phyloP scores from a whole-genome alignment of 345 rosid species.

The Boechera retrofracta region DNA sequence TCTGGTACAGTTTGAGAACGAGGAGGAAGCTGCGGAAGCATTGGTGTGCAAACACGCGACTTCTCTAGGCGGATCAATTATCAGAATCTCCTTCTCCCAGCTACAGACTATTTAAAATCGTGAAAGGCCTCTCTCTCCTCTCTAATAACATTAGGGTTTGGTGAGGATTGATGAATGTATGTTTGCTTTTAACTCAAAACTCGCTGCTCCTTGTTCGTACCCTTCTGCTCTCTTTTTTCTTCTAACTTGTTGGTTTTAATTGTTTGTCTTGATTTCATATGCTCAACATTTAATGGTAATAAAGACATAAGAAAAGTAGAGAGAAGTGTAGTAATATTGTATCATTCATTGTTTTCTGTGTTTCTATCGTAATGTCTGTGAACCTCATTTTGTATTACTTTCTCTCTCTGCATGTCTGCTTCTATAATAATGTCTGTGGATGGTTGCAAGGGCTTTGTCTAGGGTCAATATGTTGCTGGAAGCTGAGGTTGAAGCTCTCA shows the following conservation, averaged over 20 bases:
- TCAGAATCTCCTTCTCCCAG: slow-evolving; percentile 98
- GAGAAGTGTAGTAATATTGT: not conserved
- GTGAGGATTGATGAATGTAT: slow-evolving; percentile 40
- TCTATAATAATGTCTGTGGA: no score
- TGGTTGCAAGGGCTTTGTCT: no score
- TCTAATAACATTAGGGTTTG: slow-evolving; percentile 44
- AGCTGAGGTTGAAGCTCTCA: no score
- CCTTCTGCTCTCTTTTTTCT: not conserved
- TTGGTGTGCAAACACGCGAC: slow-evolving; percentile 92
- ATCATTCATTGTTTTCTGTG: not conserved
- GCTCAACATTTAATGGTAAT: slow-evolving; percentile 19
- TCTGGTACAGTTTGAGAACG: slow-evolving; percentile 75
- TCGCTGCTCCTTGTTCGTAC: slow-evolving; percentile 23
- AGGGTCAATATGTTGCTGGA: no score
- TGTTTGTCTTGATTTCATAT: slow-evolving; percentile 33
- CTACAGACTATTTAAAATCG: slow-evolving; percentile 61
- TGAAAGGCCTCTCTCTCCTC: not conserved
- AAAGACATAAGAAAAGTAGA: slow-evolving; percentile 7
- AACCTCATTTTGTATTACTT: not conserved
- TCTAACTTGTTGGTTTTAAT: slow-evolving; percentile 20
- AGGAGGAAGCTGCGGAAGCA: slow-evolving; percentile 94
- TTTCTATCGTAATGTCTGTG: not conserved
- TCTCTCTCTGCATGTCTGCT: no score
- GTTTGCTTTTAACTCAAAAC: slow-evolving; percentile 22
- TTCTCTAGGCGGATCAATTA: slow-evolving; percentile 74